phyloP scores from a whole-genome alignment of 1,284 basidiomycete genomes.

The Singerocomus rubriflavus region DNA sequence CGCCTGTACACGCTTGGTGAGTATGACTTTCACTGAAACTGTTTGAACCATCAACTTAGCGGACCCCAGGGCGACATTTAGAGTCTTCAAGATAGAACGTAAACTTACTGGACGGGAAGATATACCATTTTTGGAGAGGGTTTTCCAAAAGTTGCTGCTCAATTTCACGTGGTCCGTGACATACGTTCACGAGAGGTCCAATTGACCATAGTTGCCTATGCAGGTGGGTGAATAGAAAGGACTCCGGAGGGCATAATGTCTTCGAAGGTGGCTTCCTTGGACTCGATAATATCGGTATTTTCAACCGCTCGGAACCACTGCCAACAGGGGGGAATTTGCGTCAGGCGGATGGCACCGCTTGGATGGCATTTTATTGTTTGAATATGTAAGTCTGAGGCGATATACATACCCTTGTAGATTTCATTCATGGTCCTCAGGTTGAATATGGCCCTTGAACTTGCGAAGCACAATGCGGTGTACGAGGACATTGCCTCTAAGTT shows the following conservation, averaged over 20 bases:
- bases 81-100: slow-evolving; percentile 97
- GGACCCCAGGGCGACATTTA: slow-evolving; percentile 80
- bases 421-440: slow-evolving; percentile 51
- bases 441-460: slow-evolving; percentile 95
- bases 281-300: slow-evolving; percentile 96
- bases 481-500: slow-evolving; percentile 99
- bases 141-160: slow-evolving; percentile 95
- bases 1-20: slow-evolving; percentile 94
- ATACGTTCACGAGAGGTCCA: not conserved
- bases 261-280: slow-evolving; percentile 99
- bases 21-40: slow-evolving; percentile 4
- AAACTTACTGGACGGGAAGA: slow-evolving; percentile 93
- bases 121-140: slow-evolving; percentile 89
- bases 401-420: not conserved
- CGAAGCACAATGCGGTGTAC: slow-evolving; percentile 96
- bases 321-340: slow-evolving; percentile 91
- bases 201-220: slow-evolving; percentile 6
- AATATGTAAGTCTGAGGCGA: slow-evolving; percentile 68
- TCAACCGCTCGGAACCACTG: slow-evolving; percentile 95
- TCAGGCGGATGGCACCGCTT: slow-evolving; percentile 96
- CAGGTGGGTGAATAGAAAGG: slow-evolving; percentile 98
- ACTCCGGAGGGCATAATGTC: slow-evolving; percentile 90
- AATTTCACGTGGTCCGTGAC: slow-evolving; percentile 88
- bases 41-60: not conserved
- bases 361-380: slow-evolving; percentile 99